phyloP scores from a whole-genome alignment of 805 yeast species.

The Saccharomycopsis sp. region DNA sequence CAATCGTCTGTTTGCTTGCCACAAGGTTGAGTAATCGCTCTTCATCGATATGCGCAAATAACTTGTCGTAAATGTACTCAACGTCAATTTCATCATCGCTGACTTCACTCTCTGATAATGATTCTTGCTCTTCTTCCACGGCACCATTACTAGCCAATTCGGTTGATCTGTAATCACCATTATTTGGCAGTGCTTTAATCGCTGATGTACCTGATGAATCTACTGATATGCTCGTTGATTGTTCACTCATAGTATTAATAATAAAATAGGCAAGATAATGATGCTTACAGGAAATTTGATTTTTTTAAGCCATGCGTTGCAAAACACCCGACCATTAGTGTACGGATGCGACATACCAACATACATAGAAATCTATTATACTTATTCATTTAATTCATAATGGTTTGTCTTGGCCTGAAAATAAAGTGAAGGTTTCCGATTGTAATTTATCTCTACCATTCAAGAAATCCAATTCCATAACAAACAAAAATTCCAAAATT shows the following conservation, averaged over 20 bases:
- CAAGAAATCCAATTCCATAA: constrained; percentile 91
- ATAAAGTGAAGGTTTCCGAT: constrained; percentile 83
- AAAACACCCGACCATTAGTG: too few species aligned
- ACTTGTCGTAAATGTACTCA: constrained; percentile 8
- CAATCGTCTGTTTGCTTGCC: constrained; percentile 11
- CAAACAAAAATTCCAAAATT: constrained; percentile 70
- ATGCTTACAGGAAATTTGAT: too few species aligned
- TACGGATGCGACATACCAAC: too few species aligned
- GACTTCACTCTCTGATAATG: constrained; percentile 4
- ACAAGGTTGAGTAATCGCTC: constrained; percentile 7
- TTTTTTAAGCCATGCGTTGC: too few species aligned
- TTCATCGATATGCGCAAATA: constrained; percentile 10
- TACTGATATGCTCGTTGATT: too few species aligned
- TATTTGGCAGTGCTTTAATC: too few species aligned
- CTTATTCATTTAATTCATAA: constrained; percentile 26
- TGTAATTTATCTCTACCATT: constrained; percentile 84
- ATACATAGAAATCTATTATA: too few species aligned
- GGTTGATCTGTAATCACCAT: too few species aligned
- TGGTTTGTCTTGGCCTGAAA: constrained; percentile 70
- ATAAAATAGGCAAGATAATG: too few species aligned
- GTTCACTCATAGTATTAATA: too few species aligned
- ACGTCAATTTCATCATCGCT: constrained; percentile 19
- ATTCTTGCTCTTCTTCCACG: neutral
- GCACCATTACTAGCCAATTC: too few species aligned
- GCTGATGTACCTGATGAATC: too few species aligned